Evolutionary conservation across 1,284 basidiomycete genomes (phyloP), one percentile per base, ranked within the genome.

Genomic region (Malassezia equina): DNA sequence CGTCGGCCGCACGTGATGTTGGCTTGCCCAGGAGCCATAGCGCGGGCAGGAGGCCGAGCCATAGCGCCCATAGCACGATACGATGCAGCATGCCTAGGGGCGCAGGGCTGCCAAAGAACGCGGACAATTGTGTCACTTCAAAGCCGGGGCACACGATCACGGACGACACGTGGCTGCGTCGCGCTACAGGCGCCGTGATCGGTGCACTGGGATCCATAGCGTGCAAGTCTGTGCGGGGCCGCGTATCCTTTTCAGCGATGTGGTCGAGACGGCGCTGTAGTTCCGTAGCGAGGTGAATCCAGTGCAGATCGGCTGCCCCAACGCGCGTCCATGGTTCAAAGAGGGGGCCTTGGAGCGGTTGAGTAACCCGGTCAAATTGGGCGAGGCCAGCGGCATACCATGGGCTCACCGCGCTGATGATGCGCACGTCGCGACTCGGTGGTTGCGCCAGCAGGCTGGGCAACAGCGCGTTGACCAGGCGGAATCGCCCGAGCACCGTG

Each of bases 91-190:
- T 15, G 19, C 13, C 3, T 9, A 28, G 32, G 11, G 27, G 43
- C 7, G 13, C 21, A 4, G 43, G 48, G 17, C 32, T 31, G 19
- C 39, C 43, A 15, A 57, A 47, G 13, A 52, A 39, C 15, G 28
- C 19, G 7, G 32, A 36, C 32, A 57, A 39, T 42, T 52, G 45
- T 40, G 53, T 57, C 7, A 68, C 45, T 45, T 72, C 67, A 48
- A 71, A 72, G 23, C 69, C 69, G n/a, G 66, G 58, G 41, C 65
- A 69, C n/a, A 72, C 65, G 25, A 60, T 56, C 51, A 72, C 36
- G 13, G 63, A 52, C 4, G 52, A 55, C n/a, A 72, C 64, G 46
- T 70, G 69, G 34, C 60, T 62, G n/a, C 39, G 49, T n/a, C 33
- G 48, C 23, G 29, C 46, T 4, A 13, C 21, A 4, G 24, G 21